Conservation (phyloP, 805 yeast species). For the Myxozyma mucilagina region DNA sequence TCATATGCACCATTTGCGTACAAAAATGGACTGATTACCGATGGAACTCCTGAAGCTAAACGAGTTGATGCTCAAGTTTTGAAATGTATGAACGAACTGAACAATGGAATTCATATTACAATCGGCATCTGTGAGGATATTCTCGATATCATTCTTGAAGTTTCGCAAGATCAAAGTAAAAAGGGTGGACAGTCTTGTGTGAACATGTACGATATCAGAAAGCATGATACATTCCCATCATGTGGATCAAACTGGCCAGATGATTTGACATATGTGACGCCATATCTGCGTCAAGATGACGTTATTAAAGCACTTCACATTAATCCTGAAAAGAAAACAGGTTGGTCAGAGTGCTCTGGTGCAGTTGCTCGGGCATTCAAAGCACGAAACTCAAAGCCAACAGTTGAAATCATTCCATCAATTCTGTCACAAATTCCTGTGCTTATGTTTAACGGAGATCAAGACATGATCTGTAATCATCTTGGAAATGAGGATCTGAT, state of each 20-base stretch:
- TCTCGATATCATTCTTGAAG: slow-evolving; percentile 42
- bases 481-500: slow-evolving; percentile 72
- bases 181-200: slow-evolving; percentile 53
- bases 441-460: slow-evolving; percentile 79
- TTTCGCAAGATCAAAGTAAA: slow-evolving; percentile 24
- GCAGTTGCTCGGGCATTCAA: slow-evolving; percentile 55
- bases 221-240: slow-evolving; percentile 71
- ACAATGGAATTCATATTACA: slow-evolving; percentile 24
- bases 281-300: slow-evolving; percentile 50
- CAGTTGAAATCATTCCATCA: slow-evolving; percentile 66
- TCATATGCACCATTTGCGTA: slow-evolving; percentile 73
- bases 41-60: slow-evolving; percentile 35
- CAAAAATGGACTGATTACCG: slow-evolving; percentile 55
- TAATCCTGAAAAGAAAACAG: slow-evolving; percentile 41
- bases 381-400: slow-evolving; percentile 56
- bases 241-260: slow-evolving; percentile 96
- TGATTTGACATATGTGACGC: slow-evolving; percentile 50
- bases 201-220: slow-evolving; percentile 79
- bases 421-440: slow-evolving; percentile 61
- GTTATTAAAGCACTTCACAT: slow-evolving; percentile 56
- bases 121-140: slow-evolving; percentile 37
- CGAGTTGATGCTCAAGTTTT: slow-evolving; percentile 27
- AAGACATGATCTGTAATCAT: slow-evolving; percentile 85
- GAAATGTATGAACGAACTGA: slow-evolving; percentile 31
- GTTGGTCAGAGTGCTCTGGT: slow-evolving; percentile 80